phyloP scores from a whole-genome alignment of 257 asterid species.

The Scutellaria baicalensis region DNA sequence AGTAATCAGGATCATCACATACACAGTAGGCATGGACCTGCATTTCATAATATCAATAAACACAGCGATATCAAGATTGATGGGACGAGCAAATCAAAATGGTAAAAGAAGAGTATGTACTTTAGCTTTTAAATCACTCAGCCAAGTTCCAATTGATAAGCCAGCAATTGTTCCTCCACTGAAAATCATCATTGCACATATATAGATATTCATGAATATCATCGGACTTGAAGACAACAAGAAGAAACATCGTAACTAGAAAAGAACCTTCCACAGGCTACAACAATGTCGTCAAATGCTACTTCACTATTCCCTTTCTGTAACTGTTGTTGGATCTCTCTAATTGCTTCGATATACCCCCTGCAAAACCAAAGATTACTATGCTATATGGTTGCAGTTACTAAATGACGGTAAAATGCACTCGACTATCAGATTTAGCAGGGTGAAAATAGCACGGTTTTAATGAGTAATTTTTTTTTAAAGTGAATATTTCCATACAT shows the following conservation, averaged over 20 bases:
- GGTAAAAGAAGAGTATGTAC: conserved; percentile 27
- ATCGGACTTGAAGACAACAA: neutral
- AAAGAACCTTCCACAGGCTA: conserved; percentile 86
- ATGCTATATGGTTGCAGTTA: neutral
- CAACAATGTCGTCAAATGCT: conserved; percentile 72
- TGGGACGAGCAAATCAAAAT: neutral
- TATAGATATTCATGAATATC: conserved; percentile 2
- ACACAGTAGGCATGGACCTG: conserved; percentile 85
- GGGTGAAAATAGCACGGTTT: neutral
- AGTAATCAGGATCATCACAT: conserved; percentile 90
- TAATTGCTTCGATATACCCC: conserved; percentile 91
- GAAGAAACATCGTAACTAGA: neutral
- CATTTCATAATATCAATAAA: conserved; percentile 1
- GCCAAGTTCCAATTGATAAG: conserved; percentile 65
- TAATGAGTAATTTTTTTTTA: no score
- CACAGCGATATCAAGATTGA: neutral
- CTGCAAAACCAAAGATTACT: conserved; percentile 30
- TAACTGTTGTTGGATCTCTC: conserved; percentile 77
- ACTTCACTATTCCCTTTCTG: conserved; percentile 21
- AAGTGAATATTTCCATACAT: no score
- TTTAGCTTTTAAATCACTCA: conserved; percentile 70
- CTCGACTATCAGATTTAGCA: neutral
- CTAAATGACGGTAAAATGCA: neutral
- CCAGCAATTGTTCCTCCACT: conserved; percentile 99
- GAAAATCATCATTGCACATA: conserved; percentile 20